Evolutionary conservation across 2,329 filamentous ascomycete species (phyloP), one percentile per base, ranked within the genome.

Genomic region (Cytospora chrysosperma): DNA sequence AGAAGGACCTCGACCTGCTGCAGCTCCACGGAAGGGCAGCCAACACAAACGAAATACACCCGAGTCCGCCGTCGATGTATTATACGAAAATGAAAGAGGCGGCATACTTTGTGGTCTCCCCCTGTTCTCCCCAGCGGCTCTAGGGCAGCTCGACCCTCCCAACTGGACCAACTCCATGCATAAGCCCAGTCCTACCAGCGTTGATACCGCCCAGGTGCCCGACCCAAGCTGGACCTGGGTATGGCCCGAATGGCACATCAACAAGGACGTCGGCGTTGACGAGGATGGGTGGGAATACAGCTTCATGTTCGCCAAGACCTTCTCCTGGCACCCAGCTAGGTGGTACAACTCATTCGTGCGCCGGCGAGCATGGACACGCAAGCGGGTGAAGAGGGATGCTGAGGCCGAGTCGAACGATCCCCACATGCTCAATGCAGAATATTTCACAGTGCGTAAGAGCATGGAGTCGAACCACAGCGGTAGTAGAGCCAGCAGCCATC

Each of bases 261-360:
- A 85, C 64, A 79, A 92, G 84, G 92, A 94, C 79, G 85, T 89
- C 2, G 89, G 90, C 64, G 87, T 91, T 13, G 95, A 98, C 71
- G 89, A 94, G 67, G 91, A 94, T 67, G 95, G 95, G 4, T 99
- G 95, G 95, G 90, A 96, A 73, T 99, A 99, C 76, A 95, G 92
- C 19, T 93, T 97, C 73, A 89, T 91, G 68, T 99, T 98, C 73
- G 80, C 81, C 68, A 86, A 83, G 65, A 81, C 78, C 50, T 92
- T 90, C 68, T 86, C 87, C 3, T 99, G 95, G 95, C 95, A 99
- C 75, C 88, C 89, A 3, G 90, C 91, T 21, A 89, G 87, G 28
- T 98, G 94, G 93, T 97, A 92, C 76, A 94, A 93, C 74, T 96
- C 92, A 1, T 99, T 94, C 72, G 95, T 97, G n/a, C 84, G 95